Evolutionary conservation across 176 grass and related monocot genomes (phyloP), one percentile per base, ranked within the genome.

Genomic region (Tillandsia fasciculata): DNA sequence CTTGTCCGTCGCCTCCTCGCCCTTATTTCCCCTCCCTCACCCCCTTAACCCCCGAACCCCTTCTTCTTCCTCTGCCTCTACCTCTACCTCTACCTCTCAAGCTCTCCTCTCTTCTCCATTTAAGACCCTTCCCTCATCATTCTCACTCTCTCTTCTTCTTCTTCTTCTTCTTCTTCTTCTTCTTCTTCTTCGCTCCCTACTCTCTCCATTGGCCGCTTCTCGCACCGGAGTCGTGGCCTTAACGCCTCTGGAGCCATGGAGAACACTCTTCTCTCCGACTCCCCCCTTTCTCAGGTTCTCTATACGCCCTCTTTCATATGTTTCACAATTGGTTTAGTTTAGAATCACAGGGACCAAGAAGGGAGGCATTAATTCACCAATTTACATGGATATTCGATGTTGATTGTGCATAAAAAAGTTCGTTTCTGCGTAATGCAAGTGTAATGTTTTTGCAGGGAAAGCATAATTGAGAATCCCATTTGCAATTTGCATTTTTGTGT

Each of bases 191-290:
- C n/a, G 52, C 51, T 22, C 51, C 23, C 74, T 15, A 26, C 18
- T 51, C 24, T 51, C 64, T 18, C 11, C 47, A 8, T 51, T 51
- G 26, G 3, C 6, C 9, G 23, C 10, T 68, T 28, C 11, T 49
- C 51, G 53, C 49, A 12, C 48, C 48, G 23, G 65, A 64, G 66
- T 14, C 57, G 48, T 26, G 24, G 50, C 10, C 17, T 53, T 9
- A 18, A 50, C 12, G 59, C 64, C 47, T 66, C 72, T 33, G 51
- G 63, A 12, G 33, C 50, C 53, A 84, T 76, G 82, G 77, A 53
- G 29, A 56, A 51, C 49, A 28, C 52, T 50, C 48, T 56, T 54
- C 11, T 26, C 54, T 9, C 42, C 52, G 65, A 75, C 13, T 7
- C 6, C 18, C 29, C 11, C 50, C 22, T 52, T 29, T 48, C 71